Percentiles rank a stretch among this genome's conserved stretches.
These are phyloP conservation scores for Beauveria varroae DNA, from an alignment of 2,329 filamentous ascomycete genomes.

Conservation along the genomic window DNA sequence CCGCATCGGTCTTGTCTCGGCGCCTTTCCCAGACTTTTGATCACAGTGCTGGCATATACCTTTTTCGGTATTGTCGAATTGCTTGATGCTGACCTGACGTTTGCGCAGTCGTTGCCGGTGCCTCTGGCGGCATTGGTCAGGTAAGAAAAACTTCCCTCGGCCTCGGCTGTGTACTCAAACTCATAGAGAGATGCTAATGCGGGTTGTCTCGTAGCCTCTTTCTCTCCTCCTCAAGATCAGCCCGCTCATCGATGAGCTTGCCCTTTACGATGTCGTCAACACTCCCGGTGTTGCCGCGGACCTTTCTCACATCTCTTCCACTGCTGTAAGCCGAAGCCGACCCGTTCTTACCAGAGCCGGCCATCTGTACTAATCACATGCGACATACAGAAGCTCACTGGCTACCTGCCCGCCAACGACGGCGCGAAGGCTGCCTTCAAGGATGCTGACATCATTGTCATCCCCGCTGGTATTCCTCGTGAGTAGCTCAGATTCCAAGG, in stretches of 20 bases:
- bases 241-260: constrained; percentile 82
- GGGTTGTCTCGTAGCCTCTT: constrained; percentile 57
- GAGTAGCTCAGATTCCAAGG: constrained; percentile 31
- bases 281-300: constrained; percentile 93
- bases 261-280: constrained; percentile 99
- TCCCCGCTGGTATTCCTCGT: constrained; percentile 97
- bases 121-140: constrained; percentile 97
- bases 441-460: constrained; percentile 91
- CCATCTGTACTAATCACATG: constrained; percentile 9
- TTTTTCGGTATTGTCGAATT: background rate
- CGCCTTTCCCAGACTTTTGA: background rate
- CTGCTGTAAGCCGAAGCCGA: constrained; percentile 53
- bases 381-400: constrained; percentile 62
- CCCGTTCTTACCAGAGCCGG: constrained; percentile 8
- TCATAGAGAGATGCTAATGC: constrained; percentile 15
- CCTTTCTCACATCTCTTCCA: constrained; percentile 92
- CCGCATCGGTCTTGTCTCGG: constrained; percentile 12
- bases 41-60: background rate
- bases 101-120: constrained; percentile 72
- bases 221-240: constrained; percentile 92
- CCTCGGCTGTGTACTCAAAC: background rate
- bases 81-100: constrained; percentile 10
- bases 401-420: constrained; percentile 79
- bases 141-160: constrained; percentile 34
- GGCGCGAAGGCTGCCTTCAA: constrained; percentile 84